phyloP scores from a whole-genome alignment of 225 moss, liverwort and hornwort species.

The Marchantia polymorpha region DNA sequence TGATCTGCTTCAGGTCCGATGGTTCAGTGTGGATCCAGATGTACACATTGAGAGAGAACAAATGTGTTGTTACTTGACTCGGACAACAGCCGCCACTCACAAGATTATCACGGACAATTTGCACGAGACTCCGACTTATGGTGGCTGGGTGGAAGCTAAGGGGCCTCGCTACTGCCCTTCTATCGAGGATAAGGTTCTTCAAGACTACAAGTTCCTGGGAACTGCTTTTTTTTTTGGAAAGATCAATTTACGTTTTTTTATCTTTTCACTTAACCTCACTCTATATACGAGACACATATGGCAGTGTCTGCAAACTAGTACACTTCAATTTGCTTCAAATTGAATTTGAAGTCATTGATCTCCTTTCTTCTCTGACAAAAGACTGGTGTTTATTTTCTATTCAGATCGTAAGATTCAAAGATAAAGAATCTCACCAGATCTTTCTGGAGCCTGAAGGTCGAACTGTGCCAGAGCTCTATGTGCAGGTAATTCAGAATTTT shows the following conservation, averaged over 20 bases:
- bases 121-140: conserved; percentile 91
- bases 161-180: conserved; percentile 96
- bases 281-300: no score
- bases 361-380: no score
- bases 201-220: background rate
- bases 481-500: conserved; percentile 64
- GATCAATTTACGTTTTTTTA: background rate
- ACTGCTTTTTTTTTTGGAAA: background rate
- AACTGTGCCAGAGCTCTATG: conserved; percentile 88
- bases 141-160: conserved; percentile 93
- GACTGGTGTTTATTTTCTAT: no score
- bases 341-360: no score
- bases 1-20: conserved; percentile 56
- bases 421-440: conserved; percentile 88
- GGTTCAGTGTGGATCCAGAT: conserved; percentile 85
- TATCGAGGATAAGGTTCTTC: conserved; percentile 85
- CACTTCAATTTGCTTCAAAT: no score
- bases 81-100: conserved; percentile 77
- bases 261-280: no score
- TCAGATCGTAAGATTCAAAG: conserved; percentile 95
- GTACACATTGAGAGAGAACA: conserved; percentile 81
- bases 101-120: conserved; percentile 74
- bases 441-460: conserved; percentile 91
- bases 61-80: conserved; percentile 87
- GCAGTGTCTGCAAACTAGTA: no score